Conservation (phyloP, 148 eudicot genomes). For the Fagopyrum tataricum region DNA sequence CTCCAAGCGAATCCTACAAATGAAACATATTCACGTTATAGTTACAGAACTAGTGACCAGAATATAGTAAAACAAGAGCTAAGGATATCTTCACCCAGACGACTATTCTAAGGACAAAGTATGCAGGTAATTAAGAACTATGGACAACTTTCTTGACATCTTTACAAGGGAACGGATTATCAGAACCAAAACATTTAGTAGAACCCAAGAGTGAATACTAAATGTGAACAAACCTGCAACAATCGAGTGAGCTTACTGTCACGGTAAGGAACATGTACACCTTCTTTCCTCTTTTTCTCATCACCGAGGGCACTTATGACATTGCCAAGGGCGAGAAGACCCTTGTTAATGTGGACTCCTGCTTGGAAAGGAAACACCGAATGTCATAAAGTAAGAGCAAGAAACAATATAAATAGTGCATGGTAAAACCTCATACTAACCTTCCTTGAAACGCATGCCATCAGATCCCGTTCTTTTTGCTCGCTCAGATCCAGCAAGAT, state of each 20-base stretch:
- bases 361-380: constrained; percentile 14
- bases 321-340: constrained; percentile 97
- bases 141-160: background rate
- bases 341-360: constrained; percentile 99
- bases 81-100: background rate
- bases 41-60: background rate
- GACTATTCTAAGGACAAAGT: constrained; percentile 2
- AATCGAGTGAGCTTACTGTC: constrained; percentile 98
- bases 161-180: background rate
- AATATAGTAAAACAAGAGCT: background rate
- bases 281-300: constrained; percentile 95
- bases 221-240: constrained; percentile 60
- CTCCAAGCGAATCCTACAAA: constrained; percentile 95
- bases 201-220: background rate
- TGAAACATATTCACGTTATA: background rate
- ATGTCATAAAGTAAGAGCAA: constrained; percentile 15
- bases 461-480: constrained; percentile 99
- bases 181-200: background rate
- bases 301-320: constrained; percentile 98
- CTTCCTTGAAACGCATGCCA: constrained; percentile 99
- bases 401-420: constrained; percentile 1
- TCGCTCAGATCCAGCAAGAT: constrained; percentile 99
- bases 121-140: background rate
- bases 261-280: constrained; percentile 92
- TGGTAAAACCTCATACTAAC: constrained; percentile 23